Conservation (phyloP, 331 rosid genomes). For the Acacia pycnantha region DNA sequence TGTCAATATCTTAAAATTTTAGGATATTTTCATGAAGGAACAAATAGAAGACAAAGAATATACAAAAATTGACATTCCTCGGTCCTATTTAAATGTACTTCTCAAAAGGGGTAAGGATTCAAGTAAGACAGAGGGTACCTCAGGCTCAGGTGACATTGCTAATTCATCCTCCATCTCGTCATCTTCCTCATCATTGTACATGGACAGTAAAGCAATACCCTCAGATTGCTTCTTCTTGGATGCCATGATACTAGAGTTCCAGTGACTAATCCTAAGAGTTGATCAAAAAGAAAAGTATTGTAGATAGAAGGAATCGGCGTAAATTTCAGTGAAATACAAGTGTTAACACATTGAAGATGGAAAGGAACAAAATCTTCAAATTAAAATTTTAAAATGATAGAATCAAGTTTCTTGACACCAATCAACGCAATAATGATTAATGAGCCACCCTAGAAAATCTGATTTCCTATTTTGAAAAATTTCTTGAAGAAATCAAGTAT, state of each 20-base stretch:
- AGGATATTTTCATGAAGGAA: not conserved
- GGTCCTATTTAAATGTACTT: not conserved
- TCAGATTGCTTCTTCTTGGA: slow-evolving; percentile 70
- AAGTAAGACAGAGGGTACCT: slow-evolving; percentile 27
- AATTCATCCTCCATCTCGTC: slow-evolving; percentile 60
- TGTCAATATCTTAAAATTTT: not conserved
- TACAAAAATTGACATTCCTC: not conserved
- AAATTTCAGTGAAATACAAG: not conserved
- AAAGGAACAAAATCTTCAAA: not conserved
- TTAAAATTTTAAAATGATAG: not conserved
- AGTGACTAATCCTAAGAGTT: not conserved
- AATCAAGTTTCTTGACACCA: not conserved
- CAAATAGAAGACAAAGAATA: not conserved
- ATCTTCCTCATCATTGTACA: slow-evolving; percentile 73
- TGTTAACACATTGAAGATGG: not conserved
- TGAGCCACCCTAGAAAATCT: too few species aligned
- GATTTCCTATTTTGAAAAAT: not conserved
- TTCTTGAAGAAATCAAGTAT: not conserved
- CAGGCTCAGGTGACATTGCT: slow-evolving; percentile 59
- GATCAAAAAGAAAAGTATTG: not conserved
- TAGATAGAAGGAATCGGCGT: not conserved
- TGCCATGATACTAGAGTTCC: slow-evolving; percentile 55
- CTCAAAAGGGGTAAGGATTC: not conserved
- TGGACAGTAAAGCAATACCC: slow-evolving; percentile 71
- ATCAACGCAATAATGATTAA: too few species aligned